phyloP scores from a whole-genome alignment of 2,329 filamentous ascomycete species.

The Fusarium oligoseptatum region DNA sequence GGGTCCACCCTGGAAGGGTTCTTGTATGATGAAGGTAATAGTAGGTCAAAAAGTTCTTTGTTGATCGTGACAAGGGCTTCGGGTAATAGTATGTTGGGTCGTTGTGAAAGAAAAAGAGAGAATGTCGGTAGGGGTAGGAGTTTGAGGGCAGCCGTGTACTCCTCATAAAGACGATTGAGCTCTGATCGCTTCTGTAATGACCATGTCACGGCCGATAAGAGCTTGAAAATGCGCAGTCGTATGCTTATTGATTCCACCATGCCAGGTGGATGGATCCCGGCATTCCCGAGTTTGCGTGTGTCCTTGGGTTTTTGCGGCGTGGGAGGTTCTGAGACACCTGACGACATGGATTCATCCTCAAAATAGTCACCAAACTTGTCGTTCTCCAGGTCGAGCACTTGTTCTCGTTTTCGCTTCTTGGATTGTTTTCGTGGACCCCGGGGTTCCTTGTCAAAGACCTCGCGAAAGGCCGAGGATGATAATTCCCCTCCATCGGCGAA shows the following conservation, averaged over 20 bases:
- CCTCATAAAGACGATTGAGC: conserved; percentile 69
- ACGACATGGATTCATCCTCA: conserved; percentile 67
- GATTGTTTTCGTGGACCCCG: conserved; percentile 55
- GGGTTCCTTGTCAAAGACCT: conserved; percentile 76
- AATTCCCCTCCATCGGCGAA: conserved; percentile 74
- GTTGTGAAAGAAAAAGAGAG: conserved; percentile 62
- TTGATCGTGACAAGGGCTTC: conserved; percentile 60
- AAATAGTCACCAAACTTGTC: conserved; percentile 72
- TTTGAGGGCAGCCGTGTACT: conserved; percentile 68
- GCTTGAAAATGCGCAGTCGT: conserved; percentile 72
- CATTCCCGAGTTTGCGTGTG: conserved; percentile 33
- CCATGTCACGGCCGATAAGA: conserved; percentile 63
- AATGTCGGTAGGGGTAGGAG: conserved; percentile 71
- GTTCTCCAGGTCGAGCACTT: conserved; percentile 69
- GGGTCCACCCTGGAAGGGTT: conserved; percentile 57
- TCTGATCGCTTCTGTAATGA: conserved; percentile 60
- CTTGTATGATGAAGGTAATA: conserved; percentile 58
- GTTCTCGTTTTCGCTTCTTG: conserved; percentile 64
- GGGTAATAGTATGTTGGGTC: conserved; percentile 51
- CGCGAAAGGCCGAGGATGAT: conserved; percentile 67
- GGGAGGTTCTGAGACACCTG: conserved; percentile 60
- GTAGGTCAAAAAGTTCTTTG: conserved; percentile 59
- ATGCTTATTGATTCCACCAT: conserved; percentile 69
- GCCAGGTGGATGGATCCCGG: conserved; percentile 43
- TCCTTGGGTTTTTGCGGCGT: conserved; percentile 57